These are phyloP conservation scores for Neoboletus brunneissimus DNA, from an alignment of 768 basidiomycete genomes.

Conservation along the genomic window DNA sequence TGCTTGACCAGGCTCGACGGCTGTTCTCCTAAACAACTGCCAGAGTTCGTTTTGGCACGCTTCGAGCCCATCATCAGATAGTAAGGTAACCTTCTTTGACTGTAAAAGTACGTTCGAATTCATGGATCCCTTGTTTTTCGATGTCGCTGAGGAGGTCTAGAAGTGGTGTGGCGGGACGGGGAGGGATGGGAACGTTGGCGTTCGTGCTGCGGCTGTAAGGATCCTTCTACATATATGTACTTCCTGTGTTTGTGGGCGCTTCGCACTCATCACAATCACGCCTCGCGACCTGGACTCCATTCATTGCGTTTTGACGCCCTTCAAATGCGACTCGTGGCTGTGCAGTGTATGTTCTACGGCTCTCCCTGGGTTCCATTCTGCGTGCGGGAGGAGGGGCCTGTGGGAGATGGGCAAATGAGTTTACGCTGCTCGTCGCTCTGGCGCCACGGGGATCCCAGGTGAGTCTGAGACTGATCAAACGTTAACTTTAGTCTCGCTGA, in stretches of 20 bases:
- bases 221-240: slow-evolving; percentile 3
- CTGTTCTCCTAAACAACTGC: slow-evolving; percentile 19
- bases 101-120: neutral
- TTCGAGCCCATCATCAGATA: neutral
- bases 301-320: neutral
- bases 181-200: slow-evolving; percentile 5
- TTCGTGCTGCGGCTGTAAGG: slow-evolving; percentile 12
- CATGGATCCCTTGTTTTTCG: slow-evolving; percentile 3
- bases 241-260: slow-evolving; percentile 21
- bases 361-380: neutral
- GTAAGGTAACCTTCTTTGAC: slow-evolving; percentile 17
- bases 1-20: slow-evolving; percentile 30
- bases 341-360: neutral
- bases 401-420: neutral
- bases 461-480: neutral
- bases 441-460: neutral
- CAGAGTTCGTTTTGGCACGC: slow-evolving; percentile 15
- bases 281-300: neutral
- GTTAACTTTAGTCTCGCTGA: neutral
- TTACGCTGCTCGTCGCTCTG: neutral
- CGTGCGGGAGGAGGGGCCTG: neutral
- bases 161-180: neutral
- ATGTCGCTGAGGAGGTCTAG: neutral
- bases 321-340: neutral
- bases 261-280: neutral